Conservation (phyloP, 108 stramenopile species). For the Bacterosira constricta region DNA sequence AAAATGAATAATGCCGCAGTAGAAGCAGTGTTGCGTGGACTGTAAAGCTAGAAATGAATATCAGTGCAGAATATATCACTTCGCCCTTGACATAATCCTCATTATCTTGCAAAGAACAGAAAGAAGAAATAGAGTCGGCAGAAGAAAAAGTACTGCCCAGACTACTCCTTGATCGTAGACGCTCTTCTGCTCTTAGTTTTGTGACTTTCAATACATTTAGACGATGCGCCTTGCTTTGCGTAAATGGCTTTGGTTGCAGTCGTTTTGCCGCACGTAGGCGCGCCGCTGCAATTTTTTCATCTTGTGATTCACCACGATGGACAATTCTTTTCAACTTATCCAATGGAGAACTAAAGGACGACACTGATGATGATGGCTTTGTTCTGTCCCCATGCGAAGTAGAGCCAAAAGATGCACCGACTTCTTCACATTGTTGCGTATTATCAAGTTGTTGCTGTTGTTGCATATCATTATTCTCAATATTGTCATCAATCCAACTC, state of each 20-base stretch:
- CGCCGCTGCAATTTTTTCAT: constrained; percentile 53
- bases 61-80: not conserved
- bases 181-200: constrained; percentile 30
- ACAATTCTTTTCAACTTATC: not conserved
- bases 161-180: not conserved
- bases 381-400: not conserved
- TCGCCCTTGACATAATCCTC: not conserved
- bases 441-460: not conserved
- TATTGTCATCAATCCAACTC: constrained; percentile 36
- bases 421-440: not conserved
- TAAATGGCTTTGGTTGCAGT: constrained; percentile 58
- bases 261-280: constrained; percentile 55
- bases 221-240: constrained; percentile 47
- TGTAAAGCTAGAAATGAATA: too few relatives aligned
- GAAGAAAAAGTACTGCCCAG: not conserved
- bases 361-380: not conserved
- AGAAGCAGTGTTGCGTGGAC: not conserved
- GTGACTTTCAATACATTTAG: constrained; percentile 61
- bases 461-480: constrained; percentile 8
- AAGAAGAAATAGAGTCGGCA: not conserved
- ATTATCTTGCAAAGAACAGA: not conserved
- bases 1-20: constrained; percentile 2
- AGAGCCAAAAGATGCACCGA: constrained; percentile 2
- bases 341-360: not conserved
- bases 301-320: not conserved